Base-by-base conservation (phyloP, 2,329 filamentous ascomycete genomes). In the Phaeomoniella chlamydospora region DNA sequence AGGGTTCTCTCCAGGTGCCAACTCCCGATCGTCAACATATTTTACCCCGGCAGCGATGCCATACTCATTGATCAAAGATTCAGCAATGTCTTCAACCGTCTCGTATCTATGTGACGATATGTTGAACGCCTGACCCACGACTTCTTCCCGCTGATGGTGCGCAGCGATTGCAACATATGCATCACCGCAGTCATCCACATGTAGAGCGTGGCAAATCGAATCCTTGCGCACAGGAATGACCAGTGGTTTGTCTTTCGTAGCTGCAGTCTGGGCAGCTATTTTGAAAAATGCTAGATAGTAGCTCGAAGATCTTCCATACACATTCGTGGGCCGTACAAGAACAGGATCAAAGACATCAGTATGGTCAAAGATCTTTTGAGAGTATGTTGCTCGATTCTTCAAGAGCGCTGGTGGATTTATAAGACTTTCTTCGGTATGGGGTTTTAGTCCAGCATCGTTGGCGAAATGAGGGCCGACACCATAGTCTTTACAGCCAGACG, bases 401-500 rank as follows among this genome's bases (percentile, higher is more conserved):
- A 61, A 11, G 1, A 57, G 15, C 0, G 45, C 41, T 0, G 53
- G 45, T 0, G 52, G 47, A 4, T 55, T 51, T 10, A 67, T 34
- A 0, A 60, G 58, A 0, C 59, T 61, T 0, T 51, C 43, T 43
- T 69, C 65, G 0, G 56, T 59, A 32, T 68, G 65, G 5, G 62
- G 57, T 5, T 43, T 41, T 3, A 68, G 51, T 0, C 39, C 48
- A 0, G 52, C 41, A 0, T 54, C 48, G 2, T 56, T 56, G 22
- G 9, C n/a, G 22, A 6, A 6, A 34, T 64, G 54, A 1, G 53
- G 37, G 2, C 42, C 50, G 4, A 42, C 49, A 2, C 65, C 64
- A 40, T 68, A 69, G 46, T 69, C 65, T 39, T 69, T 69, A 47
- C 65, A 68, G 0, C 66, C 65, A 2, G 60, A 65, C 6, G 57